phyloP scores from a whole-genome alignment of 2,329 filamentous ascomycete species.

The Aspergillus puulaauensis region DNA sequence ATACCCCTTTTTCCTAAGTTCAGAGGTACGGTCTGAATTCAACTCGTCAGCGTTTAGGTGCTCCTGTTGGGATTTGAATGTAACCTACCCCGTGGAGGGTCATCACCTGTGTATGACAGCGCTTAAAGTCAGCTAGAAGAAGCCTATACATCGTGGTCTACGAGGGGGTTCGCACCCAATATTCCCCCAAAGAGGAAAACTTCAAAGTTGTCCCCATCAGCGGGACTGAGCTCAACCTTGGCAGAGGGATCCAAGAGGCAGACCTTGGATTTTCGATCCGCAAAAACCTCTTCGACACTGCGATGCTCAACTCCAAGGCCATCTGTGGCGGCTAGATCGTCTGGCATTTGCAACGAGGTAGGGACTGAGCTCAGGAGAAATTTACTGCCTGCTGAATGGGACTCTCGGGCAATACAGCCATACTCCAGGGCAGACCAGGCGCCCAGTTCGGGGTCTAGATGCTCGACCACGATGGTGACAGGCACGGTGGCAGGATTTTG shows the following conservation, averaged over 20 bases:
- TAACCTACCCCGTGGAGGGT: conserved; percentile 78
- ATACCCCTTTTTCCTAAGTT: conserved; percentile 91
- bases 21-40: conserved; percentile 95
- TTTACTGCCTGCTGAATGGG: conserved; percentile 60
- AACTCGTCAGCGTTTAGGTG: conserved; percentile 3
- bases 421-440: conserved; percentile 96
- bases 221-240: conserved; percentile 74
- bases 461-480: conserved; percentile 91
- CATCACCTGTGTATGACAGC: conserved; percentile 69
- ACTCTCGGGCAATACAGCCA: conserved; percentile 79
- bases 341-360: conserved; percentile 58
- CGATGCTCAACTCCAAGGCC: conserved; percentile 70
- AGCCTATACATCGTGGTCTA: neutral
- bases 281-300: conserved; percentile 81
- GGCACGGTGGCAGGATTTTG: conserved; percentile 25
- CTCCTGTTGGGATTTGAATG: neutral
- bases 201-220: conserved; percentile 80
- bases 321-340: conserved; percentile 60
- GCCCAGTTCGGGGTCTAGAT: conserved; percentile 91
- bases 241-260: conserved; percentile 89
- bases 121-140: neutral
- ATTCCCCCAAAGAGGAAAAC: conserved; percentile 96
- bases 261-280: conserved; percentile 68
- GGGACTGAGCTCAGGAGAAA: conserved; percentile 86
- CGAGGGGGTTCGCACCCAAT: conserved; percentile 60